These are phyloP conservation scores for Rhizopogon vulgaris DNA, from an alignment of 768 basidiomycete species.

Conservation along the genomic window DNA sequence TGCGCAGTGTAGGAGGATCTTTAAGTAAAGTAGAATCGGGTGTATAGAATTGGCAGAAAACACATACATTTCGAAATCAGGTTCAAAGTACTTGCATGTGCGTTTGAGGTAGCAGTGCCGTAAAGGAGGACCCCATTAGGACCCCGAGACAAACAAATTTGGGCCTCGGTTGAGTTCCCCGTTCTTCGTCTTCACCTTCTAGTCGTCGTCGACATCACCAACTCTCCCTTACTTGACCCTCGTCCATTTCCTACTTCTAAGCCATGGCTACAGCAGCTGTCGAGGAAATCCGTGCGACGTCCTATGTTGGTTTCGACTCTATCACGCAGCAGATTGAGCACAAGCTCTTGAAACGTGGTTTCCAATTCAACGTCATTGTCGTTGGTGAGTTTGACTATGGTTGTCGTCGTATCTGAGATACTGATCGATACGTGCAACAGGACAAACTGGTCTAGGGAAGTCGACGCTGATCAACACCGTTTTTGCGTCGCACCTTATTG, in stretches of 20 bases:
- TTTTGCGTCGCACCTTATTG: slow-evolving; percentile 97
- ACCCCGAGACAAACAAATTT: slow-evolving; percentile 27
- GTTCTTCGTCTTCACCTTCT: slow-evolving; percentile 5
- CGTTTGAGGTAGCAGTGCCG: slow-evolving; percentile 11
- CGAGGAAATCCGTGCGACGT: slow-evolving; percentile 83
- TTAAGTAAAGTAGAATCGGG: neutral
- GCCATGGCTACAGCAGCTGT: slow-evolving; percentile 40
- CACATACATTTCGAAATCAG: neutral
- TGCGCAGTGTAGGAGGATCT: neutral
- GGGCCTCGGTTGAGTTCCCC: slow-evolving; percentile 17
- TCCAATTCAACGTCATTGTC: slow-evolving; percentile 98
- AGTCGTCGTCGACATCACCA: slow-evolving; percentile 12
- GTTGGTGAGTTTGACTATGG: slow-evolving; percentile 58
- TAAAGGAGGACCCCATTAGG: slow-evolving; percentile 15
- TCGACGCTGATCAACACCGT: slow-evolving; percentile 98
- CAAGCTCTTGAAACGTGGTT: slow-evolving; percentile 97
- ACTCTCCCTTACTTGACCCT: slow-evolving; percentile 7
- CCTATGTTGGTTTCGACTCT: slow-evolving; percentile 97
- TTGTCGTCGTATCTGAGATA: neutral
- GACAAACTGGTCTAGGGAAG: slow-evolving; percentile 97
- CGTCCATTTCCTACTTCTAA: slow-evolving; percentile 8
- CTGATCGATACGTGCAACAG: slow-evolving; percentile 33
- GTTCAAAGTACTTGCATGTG: too few species aligned
- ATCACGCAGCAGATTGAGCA: slow-evolving; percentile 98
- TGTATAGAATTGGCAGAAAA: neutral